These are phyloP conservation scores for Daedalea quercina DNA, from an alignment of 768 basidiomycete genomes.

Conservation along the genomic window DNA sequence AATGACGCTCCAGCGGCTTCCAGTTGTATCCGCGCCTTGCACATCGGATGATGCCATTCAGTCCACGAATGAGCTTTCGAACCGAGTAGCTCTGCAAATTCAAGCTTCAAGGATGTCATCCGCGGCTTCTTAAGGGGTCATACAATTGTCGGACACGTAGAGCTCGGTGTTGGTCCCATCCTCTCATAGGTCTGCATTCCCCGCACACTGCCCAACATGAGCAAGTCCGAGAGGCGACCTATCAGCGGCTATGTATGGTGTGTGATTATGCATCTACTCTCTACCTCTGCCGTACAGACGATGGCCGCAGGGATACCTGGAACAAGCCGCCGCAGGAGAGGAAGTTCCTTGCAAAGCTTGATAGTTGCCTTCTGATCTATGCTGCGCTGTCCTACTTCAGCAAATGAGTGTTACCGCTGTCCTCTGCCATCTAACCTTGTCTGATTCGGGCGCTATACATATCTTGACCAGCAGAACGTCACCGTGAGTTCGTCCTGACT, in stretches of 20 bases:
- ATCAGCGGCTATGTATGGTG: slow-evolving; percentile 26
- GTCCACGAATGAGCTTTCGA: neutral
- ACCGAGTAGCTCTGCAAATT: neutral
- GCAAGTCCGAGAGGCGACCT: slow-evolving; percentile 11
- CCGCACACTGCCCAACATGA: neutral
- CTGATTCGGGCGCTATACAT: too few relatives aligned
- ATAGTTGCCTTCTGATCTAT: slow-evolving; percentile 30
- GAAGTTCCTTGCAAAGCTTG: slow-evolving; percentile 26
- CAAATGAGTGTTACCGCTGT: slow-evolving; percentile 22
- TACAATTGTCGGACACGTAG: neutral
- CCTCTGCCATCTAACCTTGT: slow-evolving; percentile 2
- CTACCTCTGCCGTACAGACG: neutral
- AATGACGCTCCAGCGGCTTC: too few relatives aligned
- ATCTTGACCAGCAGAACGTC: slow-evolving; percentile 33
- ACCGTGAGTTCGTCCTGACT: slow-evolving; percentile 21
- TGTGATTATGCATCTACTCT: neutral
- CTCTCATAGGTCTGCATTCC: neutral
- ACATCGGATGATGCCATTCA: slow-evolving; percentile 1
- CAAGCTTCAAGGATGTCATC: neutral
- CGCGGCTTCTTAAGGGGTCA: neutral
- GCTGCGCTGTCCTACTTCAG: slow-evolving; percentile 32
- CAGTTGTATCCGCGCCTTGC: neutral
- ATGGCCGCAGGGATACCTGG: slow-evolving; percentile 28
- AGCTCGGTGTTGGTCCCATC: neutral
- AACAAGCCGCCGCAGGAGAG: slow-evolving; percentile 32